These are phyloP conservation scores for Vitis vinifera DNA, from an alignment of 164 flowering plant species.

Conservation along the genomic window ASM3070453v1 NC_081816.1:4650001-4650500, in stretches of 20 bases:
- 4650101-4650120: too few relatives aligned
- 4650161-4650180: not conserved
- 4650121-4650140: not conserved
- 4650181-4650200: too few relatives aligned
- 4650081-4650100: not conserved
- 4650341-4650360: not conserved
- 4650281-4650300: not conserved
- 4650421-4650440: too few relatives aligned
- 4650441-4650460: too few relatives aligned
- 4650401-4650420: too few relatives aligned
- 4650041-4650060: constrained; percentile 21
- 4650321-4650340: constrained; percentile 8
- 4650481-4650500: too few relatives aligned
- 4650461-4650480: too few relatives aligned
- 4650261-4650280: constrained; percentile 13
- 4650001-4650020: constrained; percentile 33
- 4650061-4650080: constrained; percentile 19
- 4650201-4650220: too few relatives aligned
- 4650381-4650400: too few relatives aligned
- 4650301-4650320: constrained; percentile 25
- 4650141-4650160: not conserved
- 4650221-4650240: too few relatives aligned
- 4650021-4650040: constrained; percentile 29
- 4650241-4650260: constrained; percentile 11
- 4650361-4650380: too few relatives aligned